phyloP scores from a whole-genome alignment of 352 stramenopile genomes.

The Phytophthora meadii region DNA sequence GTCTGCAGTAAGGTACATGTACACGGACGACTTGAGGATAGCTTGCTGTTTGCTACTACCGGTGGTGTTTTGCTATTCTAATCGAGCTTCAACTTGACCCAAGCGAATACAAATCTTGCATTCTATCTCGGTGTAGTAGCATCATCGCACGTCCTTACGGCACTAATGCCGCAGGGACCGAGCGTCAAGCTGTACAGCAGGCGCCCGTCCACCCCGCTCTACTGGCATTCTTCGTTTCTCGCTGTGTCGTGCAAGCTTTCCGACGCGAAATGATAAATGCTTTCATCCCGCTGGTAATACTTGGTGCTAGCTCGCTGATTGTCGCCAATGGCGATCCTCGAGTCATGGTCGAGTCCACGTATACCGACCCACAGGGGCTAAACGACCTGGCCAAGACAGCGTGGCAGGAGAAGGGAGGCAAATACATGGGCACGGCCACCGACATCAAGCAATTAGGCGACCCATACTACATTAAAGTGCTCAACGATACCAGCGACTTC shows the following conservation, averaged over 20 bases:
- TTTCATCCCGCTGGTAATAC: constrained; percentile 14
- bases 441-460: constrained; percentile 40
- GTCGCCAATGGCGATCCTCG: constrained; percentile 22
- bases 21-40: too few species aligned
- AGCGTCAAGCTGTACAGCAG: constrained; percentile 16
- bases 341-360: constrained; percentile 42
- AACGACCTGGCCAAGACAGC: constrained; percentile 36
- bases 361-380: constrained; percentile 31
- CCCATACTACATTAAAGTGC: constrained; percentile 24
- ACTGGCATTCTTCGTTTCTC: constrained; percentile 20
- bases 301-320: constrained; percentile 15
- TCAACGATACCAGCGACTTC: constrained; percentile 37
- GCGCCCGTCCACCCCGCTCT: constrained; percentile 9
- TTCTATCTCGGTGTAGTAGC: constrained; percentile 14
- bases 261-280: constrained; percentile 17
- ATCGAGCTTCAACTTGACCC: constrained; percentile 7
- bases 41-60: too few species aligned
- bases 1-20: too few species aligned
- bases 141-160: constrained; percentile 7
- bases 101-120: constrained; percentile 17
- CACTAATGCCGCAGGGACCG: constrained; percentile 24
- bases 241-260: constrained; percentile 2
- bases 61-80: neutral
- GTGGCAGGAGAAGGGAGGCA: constrained; percentile 24
- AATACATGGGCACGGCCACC: constrained; percentile 47